Evolutionary conservation across 208 protist genomes (phyloP), one percentile per base, ranked within the genome.

Genomic region (Naegleria lovaniensis): DNA sequence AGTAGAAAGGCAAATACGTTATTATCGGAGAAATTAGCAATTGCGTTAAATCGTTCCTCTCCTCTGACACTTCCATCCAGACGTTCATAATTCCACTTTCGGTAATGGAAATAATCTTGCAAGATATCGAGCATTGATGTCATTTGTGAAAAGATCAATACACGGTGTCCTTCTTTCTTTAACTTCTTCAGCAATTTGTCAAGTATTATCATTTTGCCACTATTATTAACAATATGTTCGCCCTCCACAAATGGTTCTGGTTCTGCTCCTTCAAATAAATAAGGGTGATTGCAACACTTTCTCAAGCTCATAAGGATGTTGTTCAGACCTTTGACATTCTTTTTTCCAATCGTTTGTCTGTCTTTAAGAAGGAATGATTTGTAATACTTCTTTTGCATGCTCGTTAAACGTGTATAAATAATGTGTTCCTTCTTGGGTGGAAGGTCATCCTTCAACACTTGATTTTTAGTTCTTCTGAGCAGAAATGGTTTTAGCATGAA

Each of bases 341-440:
- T 67, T 29, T 67, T 67, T 29, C 55, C 55, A 67, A 67, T 67
- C 3, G 55, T 29, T 92, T 99, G 97, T 85, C 98, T 98, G 19
- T 67, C 55, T 29, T 15, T 29, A 19, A 95, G 94, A 7, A 99
- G 91, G 6, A 99, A 96, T 83, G 96, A 95, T 91, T 97, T 94
- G 92, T 99, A 99, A 95, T 94, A 97, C 90, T 98, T 95, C n/a
- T 95, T 94, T 93, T 99, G 98, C 92, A 98, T 96, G 88, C 94
- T 94, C 19, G 96, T 96, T 59, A 99, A 86, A 87, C 96, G 95
- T 76, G 98, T 97, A 19, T 95, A 95, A 5, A 99, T 95, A 88
- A 98, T 99, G n/a, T 98, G 98, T 92, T 99, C 98, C 88, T 97
- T 98, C 93, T 99, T 99, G 75, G 98, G 97, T n/a, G 97, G 98